These are phyloP conservation scores for Chlorella sp. DNA, from an alignment of 139 green algal genomes.

Conservation along the genomic window DNA sequence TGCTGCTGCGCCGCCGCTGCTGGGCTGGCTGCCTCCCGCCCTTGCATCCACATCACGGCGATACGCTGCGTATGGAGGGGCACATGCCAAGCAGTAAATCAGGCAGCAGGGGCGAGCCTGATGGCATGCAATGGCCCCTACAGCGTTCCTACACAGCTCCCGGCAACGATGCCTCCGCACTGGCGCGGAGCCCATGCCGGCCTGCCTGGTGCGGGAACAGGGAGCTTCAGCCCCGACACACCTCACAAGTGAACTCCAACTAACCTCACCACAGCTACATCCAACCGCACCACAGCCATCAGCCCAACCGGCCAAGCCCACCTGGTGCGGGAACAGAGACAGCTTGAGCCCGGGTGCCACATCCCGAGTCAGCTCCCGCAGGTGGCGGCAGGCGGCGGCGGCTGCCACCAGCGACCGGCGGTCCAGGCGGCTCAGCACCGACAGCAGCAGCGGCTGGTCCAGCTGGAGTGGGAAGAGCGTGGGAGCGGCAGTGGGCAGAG, in stretches of 20 bases:
- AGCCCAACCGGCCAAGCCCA: neutral
- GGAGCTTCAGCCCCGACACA: too few relatives aligned
- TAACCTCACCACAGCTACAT: too few relatives aligned
- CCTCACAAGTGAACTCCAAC: too few relatives aligned
- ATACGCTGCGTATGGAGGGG: conserved; percentile 44
- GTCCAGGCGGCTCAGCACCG: neutral
- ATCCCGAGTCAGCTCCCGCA: conserved; percentile 42
- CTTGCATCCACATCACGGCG: conserved; percentile 76
- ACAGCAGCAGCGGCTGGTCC: neutral
- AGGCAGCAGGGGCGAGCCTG: too few relatives aligned
- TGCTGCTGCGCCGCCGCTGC: neutral
- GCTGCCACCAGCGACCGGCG: neutral
- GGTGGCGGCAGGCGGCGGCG: conserved; percentile 15
- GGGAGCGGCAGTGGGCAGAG: too few relatives aligned
- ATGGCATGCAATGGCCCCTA: too few relatives aligned
- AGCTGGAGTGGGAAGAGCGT: neutral
- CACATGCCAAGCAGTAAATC: too few relatives aligned
- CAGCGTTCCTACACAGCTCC: too few relatives aligned
- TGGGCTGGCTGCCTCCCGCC: conserved; percentile 38
- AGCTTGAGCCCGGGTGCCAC: conserved; percentile 64
- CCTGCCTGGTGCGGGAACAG: too few relatives aligned
- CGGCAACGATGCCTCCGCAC: too few relatives aligned
- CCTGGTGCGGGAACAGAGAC: conserved; percentile 68
- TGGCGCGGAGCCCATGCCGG: too few relatives aligned
- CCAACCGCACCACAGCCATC: too few relatives aligned